Base-by-base conservation (phyloP, 306 rosid species). In the Canavalia ensiformis region DNA sequence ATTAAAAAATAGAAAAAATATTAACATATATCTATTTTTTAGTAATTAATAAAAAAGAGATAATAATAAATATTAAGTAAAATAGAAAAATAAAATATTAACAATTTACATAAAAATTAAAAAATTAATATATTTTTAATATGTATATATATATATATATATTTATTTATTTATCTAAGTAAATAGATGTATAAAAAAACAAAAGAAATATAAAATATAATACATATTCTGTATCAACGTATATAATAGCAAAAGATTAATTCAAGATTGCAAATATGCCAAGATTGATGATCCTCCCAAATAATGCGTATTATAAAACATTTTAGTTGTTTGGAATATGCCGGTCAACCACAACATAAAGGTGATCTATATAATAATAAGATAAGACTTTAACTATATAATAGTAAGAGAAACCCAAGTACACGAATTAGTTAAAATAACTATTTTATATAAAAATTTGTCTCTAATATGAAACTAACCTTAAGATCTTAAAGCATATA, bases 321-420 rank as follows among this genome's bases (percentile, higher is more conserved):
- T 8, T 42, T 66, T 4, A 3, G 4, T 18, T 51, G 33, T 37
- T 77, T 77, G 65, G 66, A 77, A 39, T 25, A 29, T 41, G 74
- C 33, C 4, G 67, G 55, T 77, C 75, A 77, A 77, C 65, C 46
- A 52, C 57, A 66, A 13, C 33, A 49, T 51, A 63, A 62, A 63
- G 72, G 41, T 39, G 18, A 8, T n/a, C 45, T 1, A 8, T 55
- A 39, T 49, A 51, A 72, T 64, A 1, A 42, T 41, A 12, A 9
- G 47, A 69, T 2, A 28, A 35, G 42, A 50, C 18, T 37, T 77
- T 63, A 34, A 47, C 28, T 18, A 18, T 9, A 2, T 37, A 29
- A 63, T 76, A 37, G 41, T 37, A 63, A 47, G 35, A 29, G 37
- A 28, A 28, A 28, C 49, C 33, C 25, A 35, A 52, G 41, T 69